A percentile compares a stretch with the other conserved stretches of the same genome.
Conservation (phyloP, 2,329 filamentous ascomycete genomes). For the Cercospora janseana region DNA sequence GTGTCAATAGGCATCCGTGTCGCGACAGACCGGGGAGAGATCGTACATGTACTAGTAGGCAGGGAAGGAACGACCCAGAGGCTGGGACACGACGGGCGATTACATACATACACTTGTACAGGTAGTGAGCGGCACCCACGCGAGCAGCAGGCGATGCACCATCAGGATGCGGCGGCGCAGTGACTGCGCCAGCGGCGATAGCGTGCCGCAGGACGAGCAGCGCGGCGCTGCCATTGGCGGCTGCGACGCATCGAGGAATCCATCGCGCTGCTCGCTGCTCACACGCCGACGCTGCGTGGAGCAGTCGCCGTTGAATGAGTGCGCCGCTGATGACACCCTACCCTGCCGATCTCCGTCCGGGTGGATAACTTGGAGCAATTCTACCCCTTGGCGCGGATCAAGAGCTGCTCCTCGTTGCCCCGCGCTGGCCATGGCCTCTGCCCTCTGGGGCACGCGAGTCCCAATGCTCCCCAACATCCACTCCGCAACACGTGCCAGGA, state of each 20-base stretch:
- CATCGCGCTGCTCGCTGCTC: constrained; percentile 12
- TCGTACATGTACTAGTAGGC: too few species aligned
- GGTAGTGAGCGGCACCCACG: neutral
- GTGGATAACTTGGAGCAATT: neutral
- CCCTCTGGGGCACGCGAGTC: too few species aligned
- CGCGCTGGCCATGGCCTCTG: too few species aligned
- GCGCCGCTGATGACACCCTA: constrained; percentile 11
- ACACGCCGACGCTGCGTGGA: too few species aligned
- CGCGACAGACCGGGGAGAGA: too few species aligned
- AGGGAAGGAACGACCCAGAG: too few species aligned
- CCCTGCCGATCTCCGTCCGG: constrained; percentile 6
- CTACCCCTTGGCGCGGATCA: neutral
- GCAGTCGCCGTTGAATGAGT: neutral
- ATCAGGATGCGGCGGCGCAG: constrained; percentile 1
- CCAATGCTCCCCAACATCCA: too few species aligned
- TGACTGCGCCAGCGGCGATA: neutral
- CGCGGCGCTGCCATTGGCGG: constrained; percentile 7
- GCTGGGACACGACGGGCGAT: too few species aligned
- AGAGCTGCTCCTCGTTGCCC: too few species aligned
- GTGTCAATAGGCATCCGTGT: too few species aligned
- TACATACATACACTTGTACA: too few species aligned
- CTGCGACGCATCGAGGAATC: neutral
- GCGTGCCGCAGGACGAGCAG: neutral
- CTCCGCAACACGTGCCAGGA: too few species aligned
- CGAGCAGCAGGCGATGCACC: neutral